These are phyloP conservation scores for Rhododendron mucronatum DNA, from an alignment of 148 eudicot species.

Conservation along the genomic window DNA sequence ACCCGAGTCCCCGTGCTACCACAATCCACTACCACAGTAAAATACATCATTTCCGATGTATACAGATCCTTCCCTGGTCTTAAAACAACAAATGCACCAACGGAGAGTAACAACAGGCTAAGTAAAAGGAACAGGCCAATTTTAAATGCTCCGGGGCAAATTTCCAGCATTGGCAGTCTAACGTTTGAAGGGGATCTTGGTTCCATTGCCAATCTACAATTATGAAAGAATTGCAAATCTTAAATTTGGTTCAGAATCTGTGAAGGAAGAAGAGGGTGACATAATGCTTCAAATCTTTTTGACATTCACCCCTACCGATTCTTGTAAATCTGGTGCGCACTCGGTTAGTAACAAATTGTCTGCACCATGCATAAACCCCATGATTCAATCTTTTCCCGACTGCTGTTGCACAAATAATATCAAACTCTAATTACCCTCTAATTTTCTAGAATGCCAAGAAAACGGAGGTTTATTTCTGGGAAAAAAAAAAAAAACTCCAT, in stretches of 20 bases:
- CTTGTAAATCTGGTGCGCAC: neutral
- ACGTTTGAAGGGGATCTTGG: constrained; percentile 58
- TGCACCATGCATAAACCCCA: neutral
- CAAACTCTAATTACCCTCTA: neutral
- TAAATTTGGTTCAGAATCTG: neutral
- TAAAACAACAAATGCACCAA: constrained; percentile 24
- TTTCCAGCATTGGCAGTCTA: constrained; percentile 26
- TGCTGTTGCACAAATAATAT: neutral
- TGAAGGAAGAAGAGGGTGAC: neutral
- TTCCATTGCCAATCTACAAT: constrained; percentile 36
- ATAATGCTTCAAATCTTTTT: neutral
- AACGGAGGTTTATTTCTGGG: neutral
- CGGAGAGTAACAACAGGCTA: constrained; percentile 25
- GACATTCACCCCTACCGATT: neutral
- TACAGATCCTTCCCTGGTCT: constrained; percentile 2
- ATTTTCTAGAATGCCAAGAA: neutral
- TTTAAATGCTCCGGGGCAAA: constrained; percentile 16
- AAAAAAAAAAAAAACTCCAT: neutral
- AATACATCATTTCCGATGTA: constrained; percentile 29
- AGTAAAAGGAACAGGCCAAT: constrained; percentile 22
- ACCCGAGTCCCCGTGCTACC: constrained; percentile 90
- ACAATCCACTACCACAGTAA: constrained; percentile 82
- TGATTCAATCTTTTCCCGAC: neutral
- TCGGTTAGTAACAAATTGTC: neutral
- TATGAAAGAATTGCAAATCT: neutral